Base-by-base conservation (phyloP, 805 yeast genomes). In the Henningerozyma blattae region DNA sequence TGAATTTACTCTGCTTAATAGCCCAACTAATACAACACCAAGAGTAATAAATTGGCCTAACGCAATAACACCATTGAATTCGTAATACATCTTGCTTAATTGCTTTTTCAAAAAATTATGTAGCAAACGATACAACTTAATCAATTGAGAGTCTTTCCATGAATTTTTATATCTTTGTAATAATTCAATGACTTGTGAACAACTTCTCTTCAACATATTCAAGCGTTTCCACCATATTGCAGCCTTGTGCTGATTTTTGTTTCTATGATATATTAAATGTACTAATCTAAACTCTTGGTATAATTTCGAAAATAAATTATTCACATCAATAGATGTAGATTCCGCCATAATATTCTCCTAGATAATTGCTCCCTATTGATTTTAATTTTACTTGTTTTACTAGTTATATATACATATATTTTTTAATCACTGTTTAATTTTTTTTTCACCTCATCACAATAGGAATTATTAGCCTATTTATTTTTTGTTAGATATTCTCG, bases 151-250 rank as follows among this genome's bases (percentile, higher is more conserved):
- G 39, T 36, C 45, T 37, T 15, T 39, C 28, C 31, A 15, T 31
- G 16, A 12, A 35, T 34, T 19, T 36, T 18, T 12, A 12, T 12
- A 8, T 12, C 19, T 7, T n/a, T 35, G 33, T 17, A 43, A 12
- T 13, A 33, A 10, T 6, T 25, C 31, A 4, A 42, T 7, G 5
- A 48, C 41, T 7, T 42, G 43, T 2, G 37, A 31, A 15, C 46
- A 39, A n/a, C 65, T 60, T 27, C 94, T 65, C 44, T 79, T 81
- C 18, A 84, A 46, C 8, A 76, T 66, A 39, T 74, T 67, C 27
- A 86, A 58, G 38, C 71, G 66, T 39, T 62, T 68, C 89, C 94
- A 86, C 95, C 95, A 86, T 7, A 50, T 47, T 20, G 83, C 68
- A 6, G 66, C 68, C 3, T 76, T 61, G 48, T 84, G 94, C 52